Base-by-base conservation (phyloP, 495 filamentous ascomycete genomes). In the Hyphodiscus hymeniophilus region DNA sequence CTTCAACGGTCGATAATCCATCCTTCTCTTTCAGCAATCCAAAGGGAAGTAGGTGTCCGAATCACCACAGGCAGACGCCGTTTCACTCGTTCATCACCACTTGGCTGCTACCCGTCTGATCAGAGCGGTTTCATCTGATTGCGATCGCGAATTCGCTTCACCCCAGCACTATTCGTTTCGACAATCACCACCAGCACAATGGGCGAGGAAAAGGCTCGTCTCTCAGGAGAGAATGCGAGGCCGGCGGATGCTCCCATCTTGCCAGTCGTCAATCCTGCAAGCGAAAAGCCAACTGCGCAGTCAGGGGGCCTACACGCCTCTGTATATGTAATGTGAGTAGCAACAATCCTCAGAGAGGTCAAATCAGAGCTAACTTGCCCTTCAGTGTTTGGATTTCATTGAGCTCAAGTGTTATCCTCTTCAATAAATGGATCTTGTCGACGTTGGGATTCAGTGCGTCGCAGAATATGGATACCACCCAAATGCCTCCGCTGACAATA, bases 361-460 rank as follows among this genome's bases (percentile, higher is more conserved):
- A 13, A 36, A 36, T 13, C 4, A n/a, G 6, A 13, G 33, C 33
- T 36, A n/a, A 36, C 15, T 36, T 4, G 16, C 30, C 12, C 3
- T 16, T 3, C 41, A 97, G 91, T 54, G 67, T 78, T 61, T 98
- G 92, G 92, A 97, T 98, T 55, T 65, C 79, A 46, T 69, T 95
- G 58, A 95, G 89, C 63, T 95, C 91, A 26, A 85, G 80, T 53
- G 88, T 95, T 53, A 98, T 98, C 58, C 70, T 97, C 35, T 98
- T 95, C 83, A 97, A 98, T 82, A 98, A 98, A 79, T 91, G 86
- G 79, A 89, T 98, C 55, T 77, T 97, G 45, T 80, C 86, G 59
- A 85, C 79, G 22, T 75, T 80, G 55, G 71, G 83, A 42, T 98
- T 96, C 74, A 71, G 57, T 60, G 51, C 39, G 57, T 32, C 45